Evolutionary conservation across 345 rosid species (phyloP).

Genomic region (Limnanthes douglasii): DNA sequence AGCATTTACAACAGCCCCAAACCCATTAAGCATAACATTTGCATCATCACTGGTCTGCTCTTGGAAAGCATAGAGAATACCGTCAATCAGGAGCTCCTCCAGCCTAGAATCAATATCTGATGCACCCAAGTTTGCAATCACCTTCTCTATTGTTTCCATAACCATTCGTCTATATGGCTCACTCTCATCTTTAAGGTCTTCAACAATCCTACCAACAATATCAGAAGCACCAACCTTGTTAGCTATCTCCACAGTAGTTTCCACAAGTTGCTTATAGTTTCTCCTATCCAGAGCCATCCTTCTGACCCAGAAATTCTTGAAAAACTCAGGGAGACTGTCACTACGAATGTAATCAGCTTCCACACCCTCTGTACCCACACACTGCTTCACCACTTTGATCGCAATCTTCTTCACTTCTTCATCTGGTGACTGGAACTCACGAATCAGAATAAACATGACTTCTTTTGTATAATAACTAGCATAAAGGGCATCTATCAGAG

Average conservation of each 20-base stretch:
- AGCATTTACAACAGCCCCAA: constrained; percentile 74
- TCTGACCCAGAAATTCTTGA: constrained; percentile 73
- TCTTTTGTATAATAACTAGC: constrained; percentile 78
- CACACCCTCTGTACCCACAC: constrained; percentile 85
- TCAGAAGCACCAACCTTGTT: constrained; percentile 64
- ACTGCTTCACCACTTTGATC: constrained; percentile 69
- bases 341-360: constrained; percentile 58
- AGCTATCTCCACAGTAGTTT: constrained; percentile 74
- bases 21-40: constrained; percentile 78
- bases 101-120: constrained; percentile 71
- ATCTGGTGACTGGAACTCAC: constrained; percentile 80
- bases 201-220: constrained; percentile 71
- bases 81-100: constrained; percentile 75
- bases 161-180: constrained; percentile 81
- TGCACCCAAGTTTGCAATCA: constrained; percentile 61
- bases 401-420: constrained; percentile 85
- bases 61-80: constrained; percentile 78
- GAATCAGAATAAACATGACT: constrained; percentile 64
- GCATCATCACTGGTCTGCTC: constrained; percentile 87
- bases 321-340: constrained; percentile 75
- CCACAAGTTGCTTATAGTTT: constrained; percentile 69
- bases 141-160: constrained; percentile 83
- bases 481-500: constrained; percentile 76
- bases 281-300: constrained; percentile 84
- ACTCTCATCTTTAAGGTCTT: constrained; percentile 81